Conservation (phyloP, 495 filamentous ascomycete species). For the Rusavskia elegans region DNA sequence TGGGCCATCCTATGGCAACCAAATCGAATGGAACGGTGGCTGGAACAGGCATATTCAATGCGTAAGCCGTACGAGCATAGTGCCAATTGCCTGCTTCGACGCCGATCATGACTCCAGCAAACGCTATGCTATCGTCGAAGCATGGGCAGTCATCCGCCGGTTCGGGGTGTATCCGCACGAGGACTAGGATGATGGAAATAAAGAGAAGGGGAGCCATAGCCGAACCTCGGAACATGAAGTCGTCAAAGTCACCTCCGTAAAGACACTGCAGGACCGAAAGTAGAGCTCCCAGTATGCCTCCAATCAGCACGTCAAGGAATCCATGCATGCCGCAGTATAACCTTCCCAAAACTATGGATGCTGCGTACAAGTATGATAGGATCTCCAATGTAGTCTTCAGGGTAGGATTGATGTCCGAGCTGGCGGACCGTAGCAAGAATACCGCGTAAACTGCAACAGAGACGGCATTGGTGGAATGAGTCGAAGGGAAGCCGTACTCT, state of each 20-base stretch:
- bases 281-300: constrained; percentile 54
- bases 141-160: constrained; percentile 95
- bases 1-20: constrained; percentile 43
- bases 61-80: constrained; percentile 38
- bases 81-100: constrained; percentile 70
- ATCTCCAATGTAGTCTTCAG: constrained; percentile 44
- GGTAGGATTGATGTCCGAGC: constrained; percentile 29
- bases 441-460: constrained; percentile 81
- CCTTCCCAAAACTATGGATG: constrained; percentile 79
- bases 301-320: constrained; percentile 75
- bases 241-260: constrained; percentile 50
- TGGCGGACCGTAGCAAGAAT: constrained; percentile 41
- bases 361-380: constrained; percentile 63
- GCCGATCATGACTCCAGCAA: constrained; percentile 77
- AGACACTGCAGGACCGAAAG: constrained; percentile 55
- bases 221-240: constrained; percentile 40
- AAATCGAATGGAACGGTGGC: constrained; percentile 49
- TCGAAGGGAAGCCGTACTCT: constrained; percentile 94
- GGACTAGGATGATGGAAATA: constrained; percentile 46
- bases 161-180: constrained; percentile 85
- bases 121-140: constrained; percentile 91
- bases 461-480: constrained; percentile 91
- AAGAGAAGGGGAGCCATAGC: constrained; percentile 43
- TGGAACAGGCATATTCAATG: constrained; percentile 40
- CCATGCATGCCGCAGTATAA: constrained; percentile 99